These are phyloP conservation scores for Nepenthes gracilis DNA, from an alignment of 148 eudicot genomes.

Conservation along the genomic window DNA sequence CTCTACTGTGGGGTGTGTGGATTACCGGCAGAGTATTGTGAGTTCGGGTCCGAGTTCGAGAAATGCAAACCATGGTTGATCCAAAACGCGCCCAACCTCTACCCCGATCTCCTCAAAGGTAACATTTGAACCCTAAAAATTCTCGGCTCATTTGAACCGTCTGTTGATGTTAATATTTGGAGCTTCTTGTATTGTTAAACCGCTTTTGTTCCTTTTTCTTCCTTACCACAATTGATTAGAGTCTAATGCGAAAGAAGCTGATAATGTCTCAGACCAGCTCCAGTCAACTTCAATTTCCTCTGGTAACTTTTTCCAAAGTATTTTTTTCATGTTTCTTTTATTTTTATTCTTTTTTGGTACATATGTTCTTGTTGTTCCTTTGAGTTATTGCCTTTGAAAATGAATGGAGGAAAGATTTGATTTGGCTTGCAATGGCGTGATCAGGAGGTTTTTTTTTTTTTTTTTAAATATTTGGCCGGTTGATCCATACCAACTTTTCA, in stretches of 20 bases:
- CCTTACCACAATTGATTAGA: neutral
- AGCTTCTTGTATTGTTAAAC: neutral
- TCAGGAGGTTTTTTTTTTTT: too few relatives aligned
- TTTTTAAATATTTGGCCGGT: too few relatives aligned
- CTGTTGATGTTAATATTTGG: neutral
- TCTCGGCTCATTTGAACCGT: neutral
- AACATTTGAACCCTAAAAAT: neutral
- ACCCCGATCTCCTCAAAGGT: slow-evolving; percentile 80
- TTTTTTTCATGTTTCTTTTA: neutral
- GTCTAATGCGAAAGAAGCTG: neutral
- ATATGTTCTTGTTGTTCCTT: neutral
- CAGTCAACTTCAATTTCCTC: neutral
- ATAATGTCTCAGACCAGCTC: neutral
- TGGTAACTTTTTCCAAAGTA: neutral
- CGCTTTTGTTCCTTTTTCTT: neutral
- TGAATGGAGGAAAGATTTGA: too few relatives aligned
- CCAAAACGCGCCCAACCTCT: slow-evolving; percentile 55
- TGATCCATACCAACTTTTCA: too few relatives aligned
- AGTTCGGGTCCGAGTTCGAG: slow-evolving; percentile 86
- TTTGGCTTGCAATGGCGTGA: too few relatives aligned
- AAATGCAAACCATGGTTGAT: slow-evolving; percentile 94
- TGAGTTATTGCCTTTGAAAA: neutral
- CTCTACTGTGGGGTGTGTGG: slow-evolving; percentile 79
- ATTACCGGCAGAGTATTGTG: slow-evolving; percentile 86
- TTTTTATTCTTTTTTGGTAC: neutral